Evolutionary conservation across 2,329 filamentous ascomycete genomes (phyloP), one percentile per base, ranked within the genome.

Genomic region (Elsinoe necatrix): DNA sequence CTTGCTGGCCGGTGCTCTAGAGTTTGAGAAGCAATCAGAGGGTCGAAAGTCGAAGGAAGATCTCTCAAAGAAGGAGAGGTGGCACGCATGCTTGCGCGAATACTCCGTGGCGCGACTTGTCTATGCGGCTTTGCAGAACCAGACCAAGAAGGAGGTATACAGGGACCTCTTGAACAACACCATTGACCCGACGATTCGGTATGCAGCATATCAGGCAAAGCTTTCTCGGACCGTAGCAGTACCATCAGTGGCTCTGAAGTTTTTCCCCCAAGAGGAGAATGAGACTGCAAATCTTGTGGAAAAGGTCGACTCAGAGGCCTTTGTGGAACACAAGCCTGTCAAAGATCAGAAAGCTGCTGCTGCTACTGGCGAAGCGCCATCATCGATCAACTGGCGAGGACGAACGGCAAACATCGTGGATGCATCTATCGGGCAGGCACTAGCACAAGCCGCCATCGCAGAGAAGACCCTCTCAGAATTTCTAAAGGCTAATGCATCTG

Each of bases 141-240:
- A 80, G 60, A 81, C 73, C 60, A 85, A 83, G 67, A 85, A 83
- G 60, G 92, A 95, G 58, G 76, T 87, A 34, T 93, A 89, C 77
- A 90, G 87, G 67, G 92, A 97, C 60, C 78, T 96, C 21, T 75
- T 98, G 57, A 83, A 86, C 48, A 85, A 87, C 64, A 95, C 87
- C 3, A 85, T 95, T 60, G 93, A 98, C 68, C 91, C 91, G 1
- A 95, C 90, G 60, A 88, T 98, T 65, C 85, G 92, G 61, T 97
- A 95, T 70, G 91, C 91, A 34, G 90, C 93, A 16, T 97, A 97
- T 69, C 90, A 95, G 71, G 80, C 90, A 68, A 87, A 92, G 68
- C 81, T 95, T 29, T 87, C 92, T 0, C 84, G 93, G 42, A 95
- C 90, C 1, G 81, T 90, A 55, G 85, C 91, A 2, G 85, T 95